These are phyloP conservation scores for Aegilops speltoides DNA, from an alignment of 176 grass and related monocot species.

Conservation along the genomic window DNA sequence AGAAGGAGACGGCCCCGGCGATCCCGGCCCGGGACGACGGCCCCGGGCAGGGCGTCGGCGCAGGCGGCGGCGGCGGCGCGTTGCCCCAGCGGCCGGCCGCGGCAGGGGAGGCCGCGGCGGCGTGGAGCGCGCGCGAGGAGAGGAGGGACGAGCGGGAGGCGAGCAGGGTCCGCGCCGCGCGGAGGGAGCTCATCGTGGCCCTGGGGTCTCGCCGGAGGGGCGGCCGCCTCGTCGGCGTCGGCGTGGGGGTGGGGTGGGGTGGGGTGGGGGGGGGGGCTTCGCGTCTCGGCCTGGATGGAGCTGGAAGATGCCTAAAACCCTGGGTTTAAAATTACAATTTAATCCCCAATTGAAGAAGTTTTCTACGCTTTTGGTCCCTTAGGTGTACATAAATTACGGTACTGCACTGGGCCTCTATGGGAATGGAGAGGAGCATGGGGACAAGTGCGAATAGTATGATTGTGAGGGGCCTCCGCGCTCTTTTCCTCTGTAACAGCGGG, in stretches of 20 bases:
- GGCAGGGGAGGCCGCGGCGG: not conserved
- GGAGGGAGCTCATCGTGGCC: constrained; percentile 44
- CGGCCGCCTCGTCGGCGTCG: constrained; percentile 7
- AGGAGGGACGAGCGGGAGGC: constrained; percentile 47
- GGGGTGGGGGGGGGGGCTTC: not conserved
- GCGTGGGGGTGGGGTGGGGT: not conserved
- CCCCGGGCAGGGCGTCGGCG: not conserved
- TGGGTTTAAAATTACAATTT: not conserved
- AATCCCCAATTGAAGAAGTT: not conserved
- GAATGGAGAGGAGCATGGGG: too few relatives aligned
- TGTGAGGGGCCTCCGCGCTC: rapidly evolving
- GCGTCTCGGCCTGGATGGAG: not conserved
- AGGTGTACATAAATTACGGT: not conserved
- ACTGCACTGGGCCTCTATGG: rapidly evolving
- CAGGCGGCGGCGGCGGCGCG: not conserved
- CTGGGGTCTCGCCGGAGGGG: not conserved
- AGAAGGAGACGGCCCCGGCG: constrained; percentile 79
- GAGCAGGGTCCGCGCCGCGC: constrained; percentile 44
- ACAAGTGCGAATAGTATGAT: rapidly evolving
- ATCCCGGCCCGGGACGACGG: constrained; percentile 46
- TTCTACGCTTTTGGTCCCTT: not conserved
- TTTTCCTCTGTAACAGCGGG: not conserved
- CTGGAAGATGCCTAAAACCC: constrained; percentile 23
- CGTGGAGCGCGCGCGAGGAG: constrained; percentile 29
- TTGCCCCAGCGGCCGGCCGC: constrained; percentile 6